phyloP scores from a whole-genome alignment of 345 rosid species.

The Aegle marmelos region DNA sequence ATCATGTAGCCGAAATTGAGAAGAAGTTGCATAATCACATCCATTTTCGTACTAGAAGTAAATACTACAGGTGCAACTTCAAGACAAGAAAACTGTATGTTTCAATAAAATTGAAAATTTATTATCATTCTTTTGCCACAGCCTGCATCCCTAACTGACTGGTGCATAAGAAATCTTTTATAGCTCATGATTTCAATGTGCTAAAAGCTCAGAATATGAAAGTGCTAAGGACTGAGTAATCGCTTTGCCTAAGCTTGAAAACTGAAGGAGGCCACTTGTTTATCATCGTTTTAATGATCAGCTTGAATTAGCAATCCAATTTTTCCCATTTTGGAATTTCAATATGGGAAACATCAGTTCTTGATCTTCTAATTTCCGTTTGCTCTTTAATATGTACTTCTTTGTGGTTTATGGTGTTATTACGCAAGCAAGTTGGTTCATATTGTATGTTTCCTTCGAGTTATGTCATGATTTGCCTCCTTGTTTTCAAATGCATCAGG shows the following conservation, averaged over 20 bases:
- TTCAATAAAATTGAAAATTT: not conserved
- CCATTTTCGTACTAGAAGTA: not conserved
- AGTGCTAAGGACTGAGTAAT: not conserved
- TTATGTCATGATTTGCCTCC: not conserved
- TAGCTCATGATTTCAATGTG: not conserved
- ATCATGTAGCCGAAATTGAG: not conserved
- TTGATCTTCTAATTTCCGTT: not conserved
- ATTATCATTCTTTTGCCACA: not conserved
- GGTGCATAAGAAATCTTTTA: not conserved
- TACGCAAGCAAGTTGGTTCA: not conserved
- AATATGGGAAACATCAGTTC: not conserved
- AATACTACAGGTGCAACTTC: not conserved
- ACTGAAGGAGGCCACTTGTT: not conserved
- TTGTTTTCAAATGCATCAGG: constrained; percentile 38
- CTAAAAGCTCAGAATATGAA: not conserved
- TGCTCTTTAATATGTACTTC: not conserved
- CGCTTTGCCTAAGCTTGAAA: not conserved
- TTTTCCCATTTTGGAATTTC: not conserved
- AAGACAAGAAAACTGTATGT: not conserved
- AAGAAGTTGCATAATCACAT: not conserved
- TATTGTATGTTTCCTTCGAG: not conserved
- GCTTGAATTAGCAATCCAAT: not conserved
- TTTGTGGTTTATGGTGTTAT: not conserved
- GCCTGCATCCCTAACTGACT: not conserved
- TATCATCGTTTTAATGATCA: not conserved